Conservation (phyloP, 2,329 filamentous ascomycete genomes). For the Trichoderma atrobrunneum region DNA sequence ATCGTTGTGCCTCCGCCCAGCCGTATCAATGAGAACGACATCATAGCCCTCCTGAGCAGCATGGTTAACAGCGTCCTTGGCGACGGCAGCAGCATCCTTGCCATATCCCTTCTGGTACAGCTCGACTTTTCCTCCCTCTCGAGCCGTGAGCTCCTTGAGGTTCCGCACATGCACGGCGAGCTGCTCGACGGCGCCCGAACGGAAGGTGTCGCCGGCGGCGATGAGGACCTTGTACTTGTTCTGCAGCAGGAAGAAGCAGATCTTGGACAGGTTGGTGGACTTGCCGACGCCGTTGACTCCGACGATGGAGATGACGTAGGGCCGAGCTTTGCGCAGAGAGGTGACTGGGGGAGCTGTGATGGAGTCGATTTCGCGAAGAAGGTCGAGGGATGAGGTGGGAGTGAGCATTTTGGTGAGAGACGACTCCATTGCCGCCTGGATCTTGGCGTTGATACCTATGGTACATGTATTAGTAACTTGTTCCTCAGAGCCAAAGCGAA, state of each 20-base stretch:
- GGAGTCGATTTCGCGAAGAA: slow-evolving; percentile 87
- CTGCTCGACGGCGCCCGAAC: slow-evolving; percentile 95
- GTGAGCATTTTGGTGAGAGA: slow-evolving; percentile 94
- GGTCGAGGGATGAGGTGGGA: slow-evolving; percentile 88
- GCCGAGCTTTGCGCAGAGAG: slow-evolving; percentile 64
- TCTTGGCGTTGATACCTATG: slow-evolving; percentile 69
- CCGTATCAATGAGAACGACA: slow-evolving; percentile 95
- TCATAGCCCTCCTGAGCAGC: slow-evolving; percentile 76
- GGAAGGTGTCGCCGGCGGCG: slow-evolving; percentile 93
- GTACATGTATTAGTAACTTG: not conserved
- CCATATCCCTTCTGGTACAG: slow-evolving; percentile 97
- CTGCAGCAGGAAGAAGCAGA: slow-evolving; percentile 95
- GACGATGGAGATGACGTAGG: slow-evolving; percentile 97
- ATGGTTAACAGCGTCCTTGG: slow-evolving; percentile 85
- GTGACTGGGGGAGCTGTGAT: slow-evolving; percentile 65
- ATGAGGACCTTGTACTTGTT: slow-evolving; percentile 96
- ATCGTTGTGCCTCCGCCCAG: slow-evolving; percentile 92
- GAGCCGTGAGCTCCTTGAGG: slow-evolving; percentile 78
- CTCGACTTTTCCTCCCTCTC: slow-evolving; percentile 82
- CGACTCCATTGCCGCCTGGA: slow-evolving; percentile 84
- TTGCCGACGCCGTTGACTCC: slow-evolving; percentile 98
- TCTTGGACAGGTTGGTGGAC: slow-evolving; percentile 95
- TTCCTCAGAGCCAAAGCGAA: not conserved
- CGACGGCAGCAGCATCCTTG: slow-evolving; percentile 93
- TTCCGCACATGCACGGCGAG: slow-evolving; percentile 93